These are phyloP conservation scores for Ophiostoma quercus DNA, from an alignment of 2,329 filamentous ascomycete genomes.

Conservation along the genomic window DNA sequence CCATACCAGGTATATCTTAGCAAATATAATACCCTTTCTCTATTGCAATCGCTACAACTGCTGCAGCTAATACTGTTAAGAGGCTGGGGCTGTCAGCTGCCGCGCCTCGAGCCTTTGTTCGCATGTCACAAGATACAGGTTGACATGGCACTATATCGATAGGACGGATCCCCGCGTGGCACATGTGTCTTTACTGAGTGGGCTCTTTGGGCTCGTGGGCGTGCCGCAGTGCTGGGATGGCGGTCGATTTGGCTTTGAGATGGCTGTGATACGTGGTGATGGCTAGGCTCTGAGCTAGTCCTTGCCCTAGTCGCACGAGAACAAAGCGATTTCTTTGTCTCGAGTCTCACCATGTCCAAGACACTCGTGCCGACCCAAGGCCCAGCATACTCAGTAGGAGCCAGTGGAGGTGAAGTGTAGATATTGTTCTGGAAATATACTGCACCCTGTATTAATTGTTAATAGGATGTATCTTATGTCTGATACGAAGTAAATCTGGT, in stretches of 20 bases:
- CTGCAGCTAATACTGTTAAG: neutral
- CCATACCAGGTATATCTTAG: neutral
- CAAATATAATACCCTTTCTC: neutral
- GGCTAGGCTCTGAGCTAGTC: neutral
- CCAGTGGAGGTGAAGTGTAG: neutral
- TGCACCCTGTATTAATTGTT: too few species aligned
- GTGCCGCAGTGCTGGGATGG: neutral
- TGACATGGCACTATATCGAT: constrained; percentile 5
- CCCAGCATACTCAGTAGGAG: neutral
- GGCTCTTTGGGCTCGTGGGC: neutral
- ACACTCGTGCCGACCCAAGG: constrained; percentile 14
- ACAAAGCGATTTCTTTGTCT: constrained; percentile 10
- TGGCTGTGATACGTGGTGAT: neutral
- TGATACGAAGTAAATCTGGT: too few species aligned
- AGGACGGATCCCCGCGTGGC: neutral
- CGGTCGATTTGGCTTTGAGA: too few species aligned
- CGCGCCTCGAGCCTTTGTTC: neutral
- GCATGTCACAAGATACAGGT: neutral
- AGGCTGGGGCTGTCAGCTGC: neutral
- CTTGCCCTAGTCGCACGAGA: neutral
- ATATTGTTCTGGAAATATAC: neutral
- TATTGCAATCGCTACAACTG: neutral
- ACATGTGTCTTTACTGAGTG: neutral
- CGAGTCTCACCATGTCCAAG: neutral
- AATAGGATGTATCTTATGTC: too few species aligned